Percentiles rank a stretch among this genome's conserved stretches.
phyloP scores from a whole-genome alignment of 805 yeast genomes.

The Kodamaea sagamina region DNA sequence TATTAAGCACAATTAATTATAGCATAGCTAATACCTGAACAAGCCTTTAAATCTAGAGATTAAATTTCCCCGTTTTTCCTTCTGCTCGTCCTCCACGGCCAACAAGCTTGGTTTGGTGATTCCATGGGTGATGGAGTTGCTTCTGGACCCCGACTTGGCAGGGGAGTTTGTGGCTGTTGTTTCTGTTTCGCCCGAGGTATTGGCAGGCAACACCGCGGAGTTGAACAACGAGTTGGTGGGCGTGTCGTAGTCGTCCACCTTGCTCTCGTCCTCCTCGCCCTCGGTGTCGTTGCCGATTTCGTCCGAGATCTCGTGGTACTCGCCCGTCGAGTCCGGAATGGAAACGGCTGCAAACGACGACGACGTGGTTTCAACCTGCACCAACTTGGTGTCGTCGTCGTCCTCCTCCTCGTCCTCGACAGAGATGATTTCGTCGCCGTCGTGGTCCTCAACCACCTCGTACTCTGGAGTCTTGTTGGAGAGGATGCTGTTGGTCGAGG shows the following conservation, averaged over 20 bases:
- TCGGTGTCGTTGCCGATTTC: constrained; percentile 15
- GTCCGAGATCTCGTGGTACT: constrained; percentile 19
- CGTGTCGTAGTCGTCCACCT: constrained; percentile 21
- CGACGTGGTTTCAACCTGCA: constrained; percentile 22
- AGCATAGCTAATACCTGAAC: constrained; percentile 25
- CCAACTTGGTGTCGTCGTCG: constrained; percentile 6
- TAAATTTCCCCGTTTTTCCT: constrained; percentile 28
- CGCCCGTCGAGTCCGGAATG: constrained; percentile 24
- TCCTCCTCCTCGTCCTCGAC: constrained; percentile 3
- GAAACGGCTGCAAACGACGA: constrained; percentile 44
- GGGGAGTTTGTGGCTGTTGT: constrained; percentile 8
- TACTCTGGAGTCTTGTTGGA: constrained; percentile 1
- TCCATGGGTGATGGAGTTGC: constrained; percentile 11
- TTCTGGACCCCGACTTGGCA: constrained; percentile 7
- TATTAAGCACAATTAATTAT: constrained; percentile 9
- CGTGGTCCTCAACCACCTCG: constrained; percentile 6
- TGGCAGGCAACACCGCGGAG: constrained; percentile 15
- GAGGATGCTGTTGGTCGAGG: background rate
- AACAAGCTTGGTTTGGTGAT: constrained; percentile 12
- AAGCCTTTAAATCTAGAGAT: constrained; percentile 35
- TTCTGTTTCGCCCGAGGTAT: constrained; percentile 6
- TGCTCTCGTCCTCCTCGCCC: constrained; percentile 7
- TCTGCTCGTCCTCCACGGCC: constrained; percentile 18
- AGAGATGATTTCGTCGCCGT: constrained; percentile 1
- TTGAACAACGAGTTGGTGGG: constrained; percentile 26